Percentiles rank a stretch among this genome's conserved stretches.
Conservation (phyloP, 1,139 yeast species). For the Waltiozyma sp. region DNA sequence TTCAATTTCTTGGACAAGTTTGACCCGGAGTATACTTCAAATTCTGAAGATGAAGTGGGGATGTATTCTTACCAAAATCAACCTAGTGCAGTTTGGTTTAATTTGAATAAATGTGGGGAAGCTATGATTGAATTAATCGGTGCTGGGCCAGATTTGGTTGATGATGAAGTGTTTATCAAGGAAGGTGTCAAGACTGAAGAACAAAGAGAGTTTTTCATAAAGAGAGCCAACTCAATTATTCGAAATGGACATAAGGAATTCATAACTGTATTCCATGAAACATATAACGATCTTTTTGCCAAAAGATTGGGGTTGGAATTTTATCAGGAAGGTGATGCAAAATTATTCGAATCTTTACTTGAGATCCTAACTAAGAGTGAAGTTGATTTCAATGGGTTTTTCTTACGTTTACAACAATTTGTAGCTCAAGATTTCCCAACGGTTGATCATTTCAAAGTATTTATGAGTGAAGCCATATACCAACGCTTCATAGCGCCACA, state of each 20-base stretch:
- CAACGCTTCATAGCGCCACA: constrained; percentile 12
- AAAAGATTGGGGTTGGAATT: constrained; percentile 54
- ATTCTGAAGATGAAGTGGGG: constrained; percentile 67
- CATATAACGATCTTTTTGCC: constrained; percentile 50
- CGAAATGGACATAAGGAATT: constrained; percentile 56
- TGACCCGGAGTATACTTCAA: constrained; percentile 76
- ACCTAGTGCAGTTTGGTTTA: constrained; percentile 92
- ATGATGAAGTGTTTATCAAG: constrained; percentile 26
- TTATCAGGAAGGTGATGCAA: constrained; percentile 32
- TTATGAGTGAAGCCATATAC: constrained; percentile 23
- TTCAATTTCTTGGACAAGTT: constrained; percentile 82
- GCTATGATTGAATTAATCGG: constrained; percentile 75
- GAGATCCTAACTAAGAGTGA: constrained; percentile 50
- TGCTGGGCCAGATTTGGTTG: constrained; percentile 41
- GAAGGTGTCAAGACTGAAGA: constrained; percentile 31
- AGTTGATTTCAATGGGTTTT: constrained; percentile 74
- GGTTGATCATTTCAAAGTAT: constrained; percentile 23
- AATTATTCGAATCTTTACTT: constrained; percentile 30
- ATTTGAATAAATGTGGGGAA: constrained; percentile 76
- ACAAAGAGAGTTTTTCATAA: constrained; percentile 42
- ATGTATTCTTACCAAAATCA: constrained; percentile 75
- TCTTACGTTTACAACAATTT: constrained; percentile 45
- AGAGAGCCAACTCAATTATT: constrained; percentile 57
- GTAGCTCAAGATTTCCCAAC: constrained; percentile 14
- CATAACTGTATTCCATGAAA: constrained; percentile 47